Base-by-base conservation (phyloP, 148 eudicot species). In the Diospyros kaki region DNA sequence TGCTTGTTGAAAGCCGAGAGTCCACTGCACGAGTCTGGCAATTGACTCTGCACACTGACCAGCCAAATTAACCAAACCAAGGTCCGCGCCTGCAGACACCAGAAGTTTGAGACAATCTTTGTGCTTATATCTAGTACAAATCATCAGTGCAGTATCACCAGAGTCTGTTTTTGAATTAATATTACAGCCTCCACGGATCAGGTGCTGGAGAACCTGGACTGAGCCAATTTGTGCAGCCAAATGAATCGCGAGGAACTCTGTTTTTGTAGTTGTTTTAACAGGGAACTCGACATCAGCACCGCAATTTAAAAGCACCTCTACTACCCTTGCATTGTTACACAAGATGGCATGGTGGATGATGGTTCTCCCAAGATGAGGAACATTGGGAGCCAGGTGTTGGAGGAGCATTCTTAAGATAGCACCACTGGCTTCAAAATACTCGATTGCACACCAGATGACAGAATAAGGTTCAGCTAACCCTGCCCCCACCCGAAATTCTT, bases 401-500 rank as follows among this genome's bases (percentile, higher is more conserved):
- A 89, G 86, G 65, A 89, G 89, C 79, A 81, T 72, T 71, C 85
- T 77, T 51, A 89, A 59, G 64, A 89, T 87, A 48, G 72, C 66
- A 44, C 93, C 93, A 38, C 77, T 89, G 66, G 84, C 78, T 84
- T 89, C 93, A 83, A 87, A 89, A 79, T 87, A 89, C 74, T 89
- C 93, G 17, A 89, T 90, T 4, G 93, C 93, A 59, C 93, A 89
- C 93, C 93, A 87, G 62, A 86, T 71, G 50, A 83, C 75, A 52
- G 60, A 56, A 48, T 89, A 89, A 38, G 93, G 90, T 61, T 89
- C 93, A 58, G 89, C 93, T 72, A 89, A 76, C 38, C 93, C 93
- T 48, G 93, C 93, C 15, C 93, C 93, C 48, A 89, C 93, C 60
- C 86, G 84, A 75, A 81, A 85, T 78, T 89, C 90, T 69, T 89